Evolutionary conservation across 164 flowering plant genomes (phyloP).

Genomic region (Berberis vulgaris): DNA sequence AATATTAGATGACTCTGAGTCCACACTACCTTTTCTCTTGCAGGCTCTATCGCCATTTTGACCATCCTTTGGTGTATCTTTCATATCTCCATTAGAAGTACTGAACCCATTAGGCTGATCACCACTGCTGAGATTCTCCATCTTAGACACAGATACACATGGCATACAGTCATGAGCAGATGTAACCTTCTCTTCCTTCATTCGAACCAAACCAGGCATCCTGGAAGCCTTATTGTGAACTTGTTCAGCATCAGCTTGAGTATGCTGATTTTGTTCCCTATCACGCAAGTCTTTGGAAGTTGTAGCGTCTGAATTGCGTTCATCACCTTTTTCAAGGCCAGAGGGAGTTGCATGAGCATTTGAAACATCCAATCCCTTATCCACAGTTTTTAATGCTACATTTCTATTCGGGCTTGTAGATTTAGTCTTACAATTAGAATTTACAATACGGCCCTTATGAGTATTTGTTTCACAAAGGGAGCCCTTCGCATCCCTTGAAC

Average conservation of each 20-base stretch:
- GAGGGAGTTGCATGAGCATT: conserved; percentile 18
- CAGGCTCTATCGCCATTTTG: conserved; percentile 18
- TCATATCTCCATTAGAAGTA: conserved; percentile 19
- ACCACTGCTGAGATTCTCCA: conserved; percentile 26
- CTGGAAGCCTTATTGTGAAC: conserved; percentile 13
- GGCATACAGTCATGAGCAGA: conserved; percentile 26
- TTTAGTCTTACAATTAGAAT: conserved; percentile 31
- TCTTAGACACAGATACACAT: conserved; percentile 11
- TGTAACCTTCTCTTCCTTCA: conserved; percentile 19
- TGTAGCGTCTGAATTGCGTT: conserved; percentile 18
- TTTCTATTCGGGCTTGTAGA: conserved; percentile 35
- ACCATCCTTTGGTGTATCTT: conserved; percentile 19
- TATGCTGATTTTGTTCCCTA: conserved; percentile 19
- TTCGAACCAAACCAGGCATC: conserved; percentile 15
- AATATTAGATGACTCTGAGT: conserved; percentile 52
- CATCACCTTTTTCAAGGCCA: conserved; percentile 19
- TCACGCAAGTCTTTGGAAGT: conserved; percentile 20
- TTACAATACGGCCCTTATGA: conserved; percentile 26
- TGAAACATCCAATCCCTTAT: conserved; percentile 31
- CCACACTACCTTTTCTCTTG: conserved; percentile 31
- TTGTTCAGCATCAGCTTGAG: conserved; percentile 19
- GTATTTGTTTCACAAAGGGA: conserved; percentile 25
- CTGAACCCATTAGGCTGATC: conserved; percentile 30
- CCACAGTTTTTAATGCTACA: conserved; percentile 19
- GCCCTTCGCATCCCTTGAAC: conserved; percentile 44